Conservation (phyloP, 2,329 filamentous ascomycete species). For the Aspergillus neoniger region DNA sequence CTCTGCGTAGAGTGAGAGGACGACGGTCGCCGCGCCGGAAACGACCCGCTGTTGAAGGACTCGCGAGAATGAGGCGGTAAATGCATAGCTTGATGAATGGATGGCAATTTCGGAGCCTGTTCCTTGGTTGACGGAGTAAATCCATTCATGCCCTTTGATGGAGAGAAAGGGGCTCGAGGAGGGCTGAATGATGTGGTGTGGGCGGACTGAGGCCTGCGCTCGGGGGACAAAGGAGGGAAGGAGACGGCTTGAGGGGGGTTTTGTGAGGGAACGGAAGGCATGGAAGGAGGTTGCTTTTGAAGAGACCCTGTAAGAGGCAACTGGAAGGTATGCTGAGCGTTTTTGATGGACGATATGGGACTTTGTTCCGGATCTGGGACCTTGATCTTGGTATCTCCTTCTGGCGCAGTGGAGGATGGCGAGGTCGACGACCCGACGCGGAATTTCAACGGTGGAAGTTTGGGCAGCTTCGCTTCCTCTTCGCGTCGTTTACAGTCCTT, state of each 20-base stretch:
- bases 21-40: conserved; percentile 41
- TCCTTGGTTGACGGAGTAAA: conserved; percentile 27
- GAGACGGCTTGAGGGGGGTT: conserved; percentile 15
- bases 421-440: conserved; percentile 54
- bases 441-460: conserved; percentile 63
- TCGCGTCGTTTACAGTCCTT: conserved; percentile 71
- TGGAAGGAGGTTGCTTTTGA: conserved; percentile 21
- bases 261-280: conserved; percentile 18
- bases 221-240: conserved; percentile 30
- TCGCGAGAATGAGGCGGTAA: conserved; percentile 30
- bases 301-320: conserved; percentile 25
- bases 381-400: conserved; percentile 23
- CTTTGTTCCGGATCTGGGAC: conserved; percentile 17
- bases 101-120: conserved; percentile 29
- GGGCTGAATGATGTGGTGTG: conserved; percentile 28
- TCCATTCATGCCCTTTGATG: conserved; percentile 34
- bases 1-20: conserved; percentile 44
- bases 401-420: conserved; percentile 21
- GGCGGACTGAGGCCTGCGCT: conserved; percentile 32
- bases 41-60: conserved; percentile 27
- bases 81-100: conserved; percentile 33
- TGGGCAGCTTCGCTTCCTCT: conserved; percentile 62
- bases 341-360: conserved; percentile 30
- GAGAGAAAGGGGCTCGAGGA: conserved; percentile 36
- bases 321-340: conserved; percentile 20